phyloP scores from a whole-genome alignment of 192 early-diverging fungal species.

The Coemansia sp. region DNA sequence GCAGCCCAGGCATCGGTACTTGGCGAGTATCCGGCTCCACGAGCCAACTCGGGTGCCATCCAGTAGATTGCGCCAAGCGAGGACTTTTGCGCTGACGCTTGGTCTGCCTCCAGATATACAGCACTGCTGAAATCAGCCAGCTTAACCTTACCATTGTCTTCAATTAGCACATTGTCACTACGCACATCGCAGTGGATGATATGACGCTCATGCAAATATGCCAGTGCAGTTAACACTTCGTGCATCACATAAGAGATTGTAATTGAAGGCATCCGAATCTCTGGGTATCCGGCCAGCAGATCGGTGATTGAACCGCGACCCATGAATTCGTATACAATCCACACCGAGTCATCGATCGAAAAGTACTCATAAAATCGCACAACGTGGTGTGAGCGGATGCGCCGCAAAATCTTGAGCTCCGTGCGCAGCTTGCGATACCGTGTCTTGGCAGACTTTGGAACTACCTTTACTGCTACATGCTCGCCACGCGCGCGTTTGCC shows the following conservation, averaged over 20 bases:
- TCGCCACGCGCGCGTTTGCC: slow-evolving; percentile 45
- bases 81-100: slow-evolving; percentile 36
- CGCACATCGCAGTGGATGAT: slow-evolving; percentile 57
- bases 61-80: slow-evolving; percentile 56
- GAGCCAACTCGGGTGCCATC: slow-evolving; percentile 56
- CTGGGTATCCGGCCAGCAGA: slow-evolving; percentile 53
- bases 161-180: slow-evolving; percentile 57
- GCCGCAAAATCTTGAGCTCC: slow-evolving; percentile 53
- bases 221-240: slow-evolving; percentile 53
- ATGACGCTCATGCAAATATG: slow-evolving; percentile 51
- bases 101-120: slow-evolving; percentile 42
- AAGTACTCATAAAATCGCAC: slow-evolving; percentile 57
- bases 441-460: slow-evolving; percentile 48
- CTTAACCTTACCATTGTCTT: slow-evolving; percentile 64
- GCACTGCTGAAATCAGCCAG: slow-evolving; percentile 60
- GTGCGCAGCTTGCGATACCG: slow-evolving; percentile 54
- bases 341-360: slow-evolving; percentile 54
- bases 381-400: slow-evolving; percentile 50
- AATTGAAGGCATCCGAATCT: slow-evolving; percentile 42
- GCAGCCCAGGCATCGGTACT: slow-evolving; percentile 55
- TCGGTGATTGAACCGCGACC: slow-evolving; percentile 54
- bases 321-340: slow-evolving; percentile 61
- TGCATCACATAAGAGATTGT: slow-evolving; percentile 48
- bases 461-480: slow-evolving; percentile 54
- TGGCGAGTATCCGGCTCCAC: slow-evolving; percentile 46